phyloP scores from a whole-genome alignment of 2,329 filamentous ascomycete genomes.

The Penicillium freii region DNA sequence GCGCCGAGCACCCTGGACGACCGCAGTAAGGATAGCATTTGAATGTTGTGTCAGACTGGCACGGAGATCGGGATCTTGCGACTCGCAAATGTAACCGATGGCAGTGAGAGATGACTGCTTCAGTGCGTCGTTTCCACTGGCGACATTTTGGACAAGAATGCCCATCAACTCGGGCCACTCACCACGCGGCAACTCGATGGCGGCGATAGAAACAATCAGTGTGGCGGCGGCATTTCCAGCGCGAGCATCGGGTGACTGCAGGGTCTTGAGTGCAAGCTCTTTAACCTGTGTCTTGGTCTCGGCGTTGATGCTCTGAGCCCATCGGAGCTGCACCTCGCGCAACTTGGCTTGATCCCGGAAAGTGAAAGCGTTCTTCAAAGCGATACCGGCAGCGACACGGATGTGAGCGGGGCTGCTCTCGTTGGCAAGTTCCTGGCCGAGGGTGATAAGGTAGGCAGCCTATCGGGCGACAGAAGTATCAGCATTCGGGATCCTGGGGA shows the following conservation, averaged over 20 bases:
- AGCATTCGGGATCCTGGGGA: conserved; percentile 21
- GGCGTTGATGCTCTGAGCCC: conserved; percentile 77
- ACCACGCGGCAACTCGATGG: conserved; percentile 87
- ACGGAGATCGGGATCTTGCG: conserved; percentile 82
- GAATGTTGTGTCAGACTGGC: conserved; percentile 80
- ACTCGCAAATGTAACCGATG: conserved; percentile 99
- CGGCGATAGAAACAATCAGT: conserved; percentile 90
- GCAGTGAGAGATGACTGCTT: conserved; percentile 93
- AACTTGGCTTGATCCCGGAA: conserved; percentile 85
- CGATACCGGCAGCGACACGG: conserved; percentile 90
- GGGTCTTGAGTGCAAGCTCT: conserved; percentile 81
- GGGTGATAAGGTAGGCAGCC: conserved; percentile 88
- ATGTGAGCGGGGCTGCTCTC: conserved; percentile 79
- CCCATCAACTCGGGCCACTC: conserved; percentile 94
- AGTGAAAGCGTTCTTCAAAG: conserved; percentile 96
- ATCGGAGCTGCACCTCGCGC: conserved; percentile 89
- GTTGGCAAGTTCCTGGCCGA: conserved; percentile 92
- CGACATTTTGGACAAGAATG: conserved; percentile 86
- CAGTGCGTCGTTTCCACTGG: conserved; percentile 77
- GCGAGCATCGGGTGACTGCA: conserved; percentile 73
- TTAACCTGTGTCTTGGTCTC: conserved; percentile 86
- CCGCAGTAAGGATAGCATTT: conserved; percentile 95
- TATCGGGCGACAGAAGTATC: conserved; percentile 43
- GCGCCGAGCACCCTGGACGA: conserved; percentile 95
- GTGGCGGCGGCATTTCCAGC: conserved; percentile 89